phyloP scores from a whole-genome alignment of 306 rosid genomes.

The Ammopiptanthus mongolicus region DNA sequence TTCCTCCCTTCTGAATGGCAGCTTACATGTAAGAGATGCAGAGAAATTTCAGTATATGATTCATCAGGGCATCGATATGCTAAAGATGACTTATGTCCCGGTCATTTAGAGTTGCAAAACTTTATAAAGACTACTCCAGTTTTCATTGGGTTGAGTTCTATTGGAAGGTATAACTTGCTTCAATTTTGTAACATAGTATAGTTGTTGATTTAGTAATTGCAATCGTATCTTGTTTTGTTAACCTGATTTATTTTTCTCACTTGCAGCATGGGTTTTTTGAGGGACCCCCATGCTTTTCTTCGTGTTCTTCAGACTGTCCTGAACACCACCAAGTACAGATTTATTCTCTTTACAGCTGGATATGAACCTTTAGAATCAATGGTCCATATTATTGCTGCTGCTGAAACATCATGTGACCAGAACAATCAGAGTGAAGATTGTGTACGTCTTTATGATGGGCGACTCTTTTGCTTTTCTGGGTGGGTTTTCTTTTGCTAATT shows the following conservation, averaged over 20 bases:
- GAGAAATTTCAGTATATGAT: conserved; percentile 36
- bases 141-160: conserved; percentile 75
- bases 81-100: conserved; percentile 41
- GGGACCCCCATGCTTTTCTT: conserved; percentile 54
- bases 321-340: conserved; percentile 49
- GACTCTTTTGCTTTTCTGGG: conserved; percentile 68
- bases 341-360: conserved; percentile 74
- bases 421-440: conserved; percentile 48
- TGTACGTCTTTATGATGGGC: conserved; percentile 37
- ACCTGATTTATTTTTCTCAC: conserved; percentile 3
- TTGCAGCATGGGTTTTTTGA: conserved; percentile 82
- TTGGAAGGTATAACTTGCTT: conserved; percentile 58
- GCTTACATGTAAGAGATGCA: conserved; percentile 64
- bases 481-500: conserved; percentile 30
- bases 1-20: conserved; percentile 76
- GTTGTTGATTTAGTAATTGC: background rate
- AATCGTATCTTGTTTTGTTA: background rate
- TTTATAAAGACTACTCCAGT: conserved; percentile 46
- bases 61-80: conserved; percentile 28
- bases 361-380: conserved; percentile 56
- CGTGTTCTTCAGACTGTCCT: conserved; percentile 50
- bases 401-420: conserved; percentile 34
- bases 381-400: conserved; percentile 32
- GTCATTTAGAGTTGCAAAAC: conserved; percentile 52
- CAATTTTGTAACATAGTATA: background rate